Conservation (phyloP, 495 filamentous ascomycete genomes). For the Amphirosellinia nigrospora region DNA sequence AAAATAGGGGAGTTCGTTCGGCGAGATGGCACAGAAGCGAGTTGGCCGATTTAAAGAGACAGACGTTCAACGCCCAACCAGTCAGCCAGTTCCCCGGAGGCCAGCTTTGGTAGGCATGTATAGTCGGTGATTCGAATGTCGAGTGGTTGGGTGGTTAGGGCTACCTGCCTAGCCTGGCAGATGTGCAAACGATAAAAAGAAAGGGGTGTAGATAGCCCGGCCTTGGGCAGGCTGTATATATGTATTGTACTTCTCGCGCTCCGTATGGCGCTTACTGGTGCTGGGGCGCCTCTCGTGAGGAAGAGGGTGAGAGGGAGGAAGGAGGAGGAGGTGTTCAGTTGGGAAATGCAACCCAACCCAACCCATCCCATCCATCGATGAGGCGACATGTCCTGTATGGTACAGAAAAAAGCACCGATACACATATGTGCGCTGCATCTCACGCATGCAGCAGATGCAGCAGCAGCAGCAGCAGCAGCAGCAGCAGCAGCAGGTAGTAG, state of each 20-base stretch:
- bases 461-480: not conserved
- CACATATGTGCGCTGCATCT: constrained; percentile 44
- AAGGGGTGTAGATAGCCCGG: constrained; percentile 15
- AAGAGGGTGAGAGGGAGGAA: not conserved
- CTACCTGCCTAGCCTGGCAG: constrained; percentile 17
- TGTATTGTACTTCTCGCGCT: constrained; percentile 17
- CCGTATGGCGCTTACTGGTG: constrained; percentile 16
- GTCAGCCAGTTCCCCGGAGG: not conserved
- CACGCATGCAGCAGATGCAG: constrained; percentile 32
- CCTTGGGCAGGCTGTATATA: constrained; percentile 24
- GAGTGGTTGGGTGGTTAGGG: constrained; percentile 17
- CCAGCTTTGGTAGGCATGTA: constrained; percentile 1
- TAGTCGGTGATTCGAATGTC: constrained; percentile 3
- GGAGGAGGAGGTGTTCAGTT: not conserved
- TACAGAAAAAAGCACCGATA: constrained; percentile 18
- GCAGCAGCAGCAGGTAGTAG: not conserved
- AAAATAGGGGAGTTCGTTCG: constrained; percentile 6
- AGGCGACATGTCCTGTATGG: constrained; percentile 11
- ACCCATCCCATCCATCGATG: constrained; percentile 18
- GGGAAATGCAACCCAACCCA: constrained; percentile 23
- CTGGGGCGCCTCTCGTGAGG: not conserved
- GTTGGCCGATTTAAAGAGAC: not conserved
- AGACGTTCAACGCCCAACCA: not conserved
- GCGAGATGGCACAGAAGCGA: not conserved
- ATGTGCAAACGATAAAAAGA: constrained; percentile 10